Percentiles rank a stretch among this genome's conserved stretches.
phyloP scores from a whole-genome alignment of 176 grass and related monocot species.

The Metroxylon sagu region DNA sequence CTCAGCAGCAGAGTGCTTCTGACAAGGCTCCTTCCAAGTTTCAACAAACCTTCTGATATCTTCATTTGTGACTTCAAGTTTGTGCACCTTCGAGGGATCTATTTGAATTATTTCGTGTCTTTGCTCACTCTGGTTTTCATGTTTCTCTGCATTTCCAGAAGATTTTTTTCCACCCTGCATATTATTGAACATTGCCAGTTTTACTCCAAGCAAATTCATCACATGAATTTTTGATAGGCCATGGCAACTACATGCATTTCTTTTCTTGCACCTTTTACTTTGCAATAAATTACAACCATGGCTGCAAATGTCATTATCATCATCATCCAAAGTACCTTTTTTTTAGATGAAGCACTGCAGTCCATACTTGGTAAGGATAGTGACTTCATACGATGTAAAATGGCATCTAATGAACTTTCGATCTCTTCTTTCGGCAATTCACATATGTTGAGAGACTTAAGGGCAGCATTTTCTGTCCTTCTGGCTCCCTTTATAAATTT shows the following conservation, averaged over 20 bases:
- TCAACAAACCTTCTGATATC: too few relatives aligned
- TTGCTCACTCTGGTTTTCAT: too few relatives aligned
- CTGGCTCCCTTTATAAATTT: constrained; percentile 1
- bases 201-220: background rate
- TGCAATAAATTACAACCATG: background rate
- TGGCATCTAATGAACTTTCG: background rate
- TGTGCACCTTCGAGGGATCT: too few relatives aligned
- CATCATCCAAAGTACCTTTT: background rate
- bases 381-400: background rate
- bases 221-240: background rate
- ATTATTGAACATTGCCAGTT: background rate
- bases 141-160: background rate
- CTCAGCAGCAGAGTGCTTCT: too few relatives aligned
- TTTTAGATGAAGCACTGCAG: background rate
- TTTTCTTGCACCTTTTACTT: background rate
- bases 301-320: background rate
- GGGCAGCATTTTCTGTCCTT: background rate
- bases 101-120: too few relatives aligned
- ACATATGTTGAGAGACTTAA: background rate
- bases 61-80: too few relatives aligned
- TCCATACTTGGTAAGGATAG: background rate
- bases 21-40: too few relatives aligned
- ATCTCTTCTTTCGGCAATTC: background rate
- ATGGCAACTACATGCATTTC: background rate
- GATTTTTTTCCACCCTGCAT: background rate